Conservation (phyloP, 1,284 basidiomycete species). For the Microbotryum intermedium region DNA sequence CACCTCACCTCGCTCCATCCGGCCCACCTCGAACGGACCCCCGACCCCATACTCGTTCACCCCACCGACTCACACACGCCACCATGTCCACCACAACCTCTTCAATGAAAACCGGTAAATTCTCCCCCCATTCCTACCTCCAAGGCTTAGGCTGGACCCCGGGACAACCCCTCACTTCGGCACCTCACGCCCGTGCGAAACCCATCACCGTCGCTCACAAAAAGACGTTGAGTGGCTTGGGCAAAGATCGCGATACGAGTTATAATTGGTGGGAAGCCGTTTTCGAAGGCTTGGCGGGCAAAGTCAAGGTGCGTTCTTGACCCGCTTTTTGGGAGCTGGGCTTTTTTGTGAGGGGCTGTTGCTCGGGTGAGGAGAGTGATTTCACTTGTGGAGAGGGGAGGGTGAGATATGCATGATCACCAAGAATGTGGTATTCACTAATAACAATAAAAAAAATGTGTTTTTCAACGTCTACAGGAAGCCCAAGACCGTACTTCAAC, state of each 20-base stretch:
- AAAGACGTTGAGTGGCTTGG: constrained; percentile 70
- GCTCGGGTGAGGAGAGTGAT: no score
- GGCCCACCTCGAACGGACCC: no score
- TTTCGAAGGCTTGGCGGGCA: constrained; percentile 21
- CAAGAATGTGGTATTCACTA: no score
- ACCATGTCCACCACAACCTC: not conserved
- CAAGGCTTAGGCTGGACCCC: constrained; percentile 75
- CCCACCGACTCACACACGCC: no score
- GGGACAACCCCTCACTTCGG: constrained; percentile 49
- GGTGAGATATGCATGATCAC: not conserved
- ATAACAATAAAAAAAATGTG: no score
- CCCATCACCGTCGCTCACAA: constrained; percentile 75
- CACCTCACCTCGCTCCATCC: no score
- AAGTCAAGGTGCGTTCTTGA: constrained; percentile 47
- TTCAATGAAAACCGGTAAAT: constrained; percentile 23
- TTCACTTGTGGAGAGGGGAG: no score
- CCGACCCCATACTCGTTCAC: no score
- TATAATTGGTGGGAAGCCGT: constrained; percentile 92
- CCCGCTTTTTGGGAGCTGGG: constrained; percentile 2
- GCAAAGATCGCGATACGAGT: constrained; percentile 83
- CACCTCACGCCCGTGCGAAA: constrained; percentile 40
- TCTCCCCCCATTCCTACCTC: constrained; percentile 69
- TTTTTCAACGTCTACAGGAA: not conserved
- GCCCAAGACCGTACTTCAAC: constrained; percentile 51
- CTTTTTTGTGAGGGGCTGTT: no score